Percentiles rank a stretch among this genome's conserved stretches.
These are phyloP conservation scores for Chaetoceros muelleri DNA, from an alignment of 108 stramenopile species.

Conservation along the genomic window DNA sequence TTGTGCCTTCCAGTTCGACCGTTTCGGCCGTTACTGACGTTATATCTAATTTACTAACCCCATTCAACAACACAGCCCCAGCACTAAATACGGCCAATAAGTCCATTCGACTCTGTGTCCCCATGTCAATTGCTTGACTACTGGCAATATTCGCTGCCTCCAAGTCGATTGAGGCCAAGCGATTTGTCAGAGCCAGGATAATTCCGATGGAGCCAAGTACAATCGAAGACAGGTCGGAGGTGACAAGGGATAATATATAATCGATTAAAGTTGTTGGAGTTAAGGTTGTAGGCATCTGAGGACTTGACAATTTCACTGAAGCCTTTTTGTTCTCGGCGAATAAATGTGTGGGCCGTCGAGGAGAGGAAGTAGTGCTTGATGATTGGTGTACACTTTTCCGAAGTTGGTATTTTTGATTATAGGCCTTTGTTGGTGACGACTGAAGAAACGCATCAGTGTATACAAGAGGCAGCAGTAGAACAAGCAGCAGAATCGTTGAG, in stretches of 20 bases:
- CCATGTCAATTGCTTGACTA: conserved; percentile 15
- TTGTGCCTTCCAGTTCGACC: conserved; percentile 52
- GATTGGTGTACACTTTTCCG: too few species aligned
- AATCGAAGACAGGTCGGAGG: conserved; percentile 62
- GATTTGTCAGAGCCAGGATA: conserved; percentile 32
- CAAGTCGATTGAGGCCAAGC: conserved; percentile 31
- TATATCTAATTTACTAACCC: conserved; percentile 66
- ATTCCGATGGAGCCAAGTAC: conserved; percentile 51
- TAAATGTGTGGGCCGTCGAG: not conserved
- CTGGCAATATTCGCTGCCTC: not conserved
- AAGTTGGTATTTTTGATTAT: too few species aligned
- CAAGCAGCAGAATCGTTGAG: too few species aligned
- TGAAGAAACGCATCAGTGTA: too few species aligned
- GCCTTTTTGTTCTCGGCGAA: not conserved
- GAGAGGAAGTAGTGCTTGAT: too few species aligned
- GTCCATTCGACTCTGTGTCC: conserved; percentile 32
- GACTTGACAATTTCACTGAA: not conserved
- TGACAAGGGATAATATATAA: conserved; percentile 17
- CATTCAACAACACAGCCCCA: conserved; percentile 72
- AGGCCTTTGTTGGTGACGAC: too few species aligned
- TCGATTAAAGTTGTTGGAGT: conserved; percentile 15
- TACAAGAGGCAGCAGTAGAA: too few species aligned
- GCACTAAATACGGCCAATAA: conserved; percentile 67
- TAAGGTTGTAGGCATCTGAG: not conserved
- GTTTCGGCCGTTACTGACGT: conserved; percentile 50